A percentile compares a stretch with the other conserved stretches of the same genome.
Evolutionary conservation across 345 rosid species (phyloP).

Genomic region (Gossypium raimondii): DNA sequence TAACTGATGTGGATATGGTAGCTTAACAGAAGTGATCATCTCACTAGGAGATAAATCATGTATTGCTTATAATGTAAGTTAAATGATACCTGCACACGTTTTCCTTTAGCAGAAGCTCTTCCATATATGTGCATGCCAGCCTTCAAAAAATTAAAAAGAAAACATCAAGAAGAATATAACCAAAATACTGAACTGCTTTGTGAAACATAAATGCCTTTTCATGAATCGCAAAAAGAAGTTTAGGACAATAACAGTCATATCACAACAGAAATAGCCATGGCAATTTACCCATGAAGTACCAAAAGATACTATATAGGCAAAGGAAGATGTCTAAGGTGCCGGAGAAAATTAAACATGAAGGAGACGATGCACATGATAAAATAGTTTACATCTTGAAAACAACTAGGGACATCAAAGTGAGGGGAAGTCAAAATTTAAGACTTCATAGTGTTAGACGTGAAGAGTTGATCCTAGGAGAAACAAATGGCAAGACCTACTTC

Average conservation of each 20-base stretch:
- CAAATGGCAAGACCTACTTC: background rate
- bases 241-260: background rate
- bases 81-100: constrained; percentile 78
- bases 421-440: background rate
- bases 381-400: background rate
- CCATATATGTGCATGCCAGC: constrained; percentile 96
- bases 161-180: constrained; percentile 19
- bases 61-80: background rate
- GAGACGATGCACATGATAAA: background rate
- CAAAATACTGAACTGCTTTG: background rate
- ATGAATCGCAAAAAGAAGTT: background rate
- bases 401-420: background rate
- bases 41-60: background rate
- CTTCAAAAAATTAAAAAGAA: constrained; percentile 31
- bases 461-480: background rate
- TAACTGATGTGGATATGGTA: background rate
- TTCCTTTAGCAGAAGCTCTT: constrained; percentile 89
- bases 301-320: background rate
- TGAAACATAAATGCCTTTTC: constrained; percentile 4
- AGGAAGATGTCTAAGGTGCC: background rate
- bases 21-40: background rate
- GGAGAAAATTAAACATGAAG: background rate
- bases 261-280: background rate
- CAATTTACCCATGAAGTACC: background rate
- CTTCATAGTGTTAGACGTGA: background rate